Base-by-base conservation (phyloP, 495 filamentous ascomycete genomes). In the Penicillium antarcticum region DNA sequence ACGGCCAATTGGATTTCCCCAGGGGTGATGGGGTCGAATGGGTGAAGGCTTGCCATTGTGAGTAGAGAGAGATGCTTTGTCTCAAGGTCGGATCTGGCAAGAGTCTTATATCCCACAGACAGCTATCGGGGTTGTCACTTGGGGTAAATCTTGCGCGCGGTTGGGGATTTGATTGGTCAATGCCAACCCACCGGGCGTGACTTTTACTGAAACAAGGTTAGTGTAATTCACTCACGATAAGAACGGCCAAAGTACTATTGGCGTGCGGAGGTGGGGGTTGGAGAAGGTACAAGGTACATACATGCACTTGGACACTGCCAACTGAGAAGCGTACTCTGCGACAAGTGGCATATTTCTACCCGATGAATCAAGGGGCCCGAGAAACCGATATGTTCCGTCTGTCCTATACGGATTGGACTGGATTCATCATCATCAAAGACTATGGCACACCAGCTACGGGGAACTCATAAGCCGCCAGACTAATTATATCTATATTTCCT, bases 21-120 rank as follows among this genome's bases (percentile, higher is more conserved):
- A 12, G 71, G 66, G 5, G 66, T 69, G 26, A 74, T 65, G 11
- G 73, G 71, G 46, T 76, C 71, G 40, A 76, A 73, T 0, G 73
- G 73, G 54, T 76, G 73, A 32, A 69, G 61, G 45, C 53, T 57
- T 0, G 65, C 43, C 65, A 62, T 68, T 18, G 36, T 61, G 35
- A 24, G 37, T 16, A n/a, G 43, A 33, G 32, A 1, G 16, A 21
- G 10, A 31, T 19, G 2, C 2, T 6, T 23, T 39, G 13, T 12
- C 9, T 1, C 32, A 29, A 21, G 17, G 14, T 3, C 31, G 26
- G 21, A 19, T 17, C 23, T 21, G 24, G 36, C 16, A 13, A 17
- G 31, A 35, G 18, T 35, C 34, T 42, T 33, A 45, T 44, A 38
- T 38, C 26, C 2, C 37, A 31, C 16, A 7, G 24, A 4, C 1